Base-by-base conservation (phyloP, 441 rosid species). In the Breynia disticha region DNA sequence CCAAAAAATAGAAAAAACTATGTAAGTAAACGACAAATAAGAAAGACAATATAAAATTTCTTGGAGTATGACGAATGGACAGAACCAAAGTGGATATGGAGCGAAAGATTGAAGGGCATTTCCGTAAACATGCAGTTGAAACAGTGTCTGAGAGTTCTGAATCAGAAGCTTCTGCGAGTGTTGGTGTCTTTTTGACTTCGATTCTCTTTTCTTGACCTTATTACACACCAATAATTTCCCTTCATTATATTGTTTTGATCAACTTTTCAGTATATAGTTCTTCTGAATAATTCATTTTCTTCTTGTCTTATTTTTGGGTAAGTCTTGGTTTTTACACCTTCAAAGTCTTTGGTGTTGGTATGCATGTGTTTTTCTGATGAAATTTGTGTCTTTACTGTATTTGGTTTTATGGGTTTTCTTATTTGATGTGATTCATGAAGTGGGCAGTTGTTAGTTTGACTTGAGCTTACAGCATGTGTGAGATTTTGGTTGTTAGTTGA, bases 351-450 rank as follows among this genome's bases (percentile, higher is more conserved):
- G 44, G 9, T 11, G 13, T 15, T 3, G 13, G 10, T 41, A 41
- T 41, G 44, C n/a, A 41, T 41, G 44, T 11, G 44, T 11, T 41
- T 41, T 41, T 41, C 44, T 41, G 3, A n/a, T n/a, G 2, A 41
- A 41, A 11, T 4, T 15, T 19, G 19, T 20, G 16, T 28, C 35
- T 32, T 5, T 42, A 16, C 16, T 11, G 14, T 54, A 39, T 62
- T 54, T 16, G 44, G 13, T 53, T 11, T 24, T 18, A 50, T 50
- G 50, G 56, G 50, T 44, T 63, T 32, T 57, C 48, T 39, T 56
- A 4, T 22, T 16, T 9, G 55, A 50, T 44, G 48, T 44, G 7
- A 52, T 57, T 52, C 19, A 16, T n/a, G 38, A 22, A 16, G 22
- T 52, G 53, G 49, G 57, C 19, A 35, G 47, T n/a, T 46, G 46